Percentiles rank a stretch among this genome's conserved stretches.
Evolutionary conservation across 106 monocot genomes (phyloP).

Genomic region (Dioscorea dumetorum): DNA sequence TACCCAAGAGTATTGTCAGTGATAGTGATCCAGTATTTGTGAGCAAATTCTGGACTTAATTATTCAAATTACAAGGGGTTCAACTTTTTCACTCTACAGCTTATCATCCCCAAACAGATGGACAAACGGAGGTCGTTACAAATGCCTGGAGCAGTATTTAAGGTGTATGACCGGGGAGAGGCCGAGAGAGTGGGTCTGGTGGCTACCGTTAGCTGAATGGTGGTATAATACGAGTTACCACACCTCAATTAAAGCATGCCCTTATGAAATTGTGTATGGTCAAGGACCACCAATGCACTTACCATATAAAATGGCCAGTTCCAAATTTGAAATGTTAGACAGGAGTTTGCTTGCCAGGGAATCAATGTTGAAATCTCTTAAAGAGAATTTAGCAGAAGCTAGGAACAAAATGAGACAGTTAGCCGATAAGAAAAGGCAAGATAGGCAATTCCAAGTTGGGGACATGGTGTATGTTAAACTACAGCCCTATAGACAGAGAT

Average conservation of each 20-base stretch:
- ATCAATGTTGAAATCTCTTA: neutral
- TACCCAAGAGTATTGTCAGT: neutral
- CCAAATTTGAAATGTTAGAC: neutral
- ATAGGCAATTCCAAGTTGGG: neutral
- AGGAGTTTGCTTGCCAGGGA: neutral
- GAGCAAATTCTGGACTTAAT: slow-evolving; percentile 1
- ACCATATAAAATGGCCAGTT: neutral
- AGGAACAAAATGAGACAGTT: neutral
- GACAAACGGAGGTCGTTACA: slow-evolving; percentile 11
- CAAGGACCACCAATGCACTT: too few relatives aligned
- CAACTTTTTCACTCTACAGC: neutral
- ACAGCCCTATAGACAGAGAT: neutral
- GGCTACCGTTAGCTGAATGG: too few relatives aligned
- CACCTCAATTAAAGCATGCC: too few relatives aligned
- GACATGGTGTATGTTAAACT: neutral
- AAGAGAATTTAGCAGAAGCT: neutral
- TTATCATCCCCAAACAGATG: slow-evolving; percentile 14
- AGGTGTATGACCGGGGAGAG: too few relatives aligned
- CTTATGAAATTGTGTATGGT: too few relatives aligned
- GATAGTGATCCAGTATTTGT: slow-evolving; percentile 1
- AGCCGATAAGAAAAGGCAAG: neutral
- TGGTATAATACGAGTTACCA: too few relatives aligned
- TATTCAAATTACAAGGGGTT: neutral
- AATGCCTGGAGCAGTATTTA: too few relatives aligned
- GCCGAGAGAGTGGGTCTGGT: too few relatives aligned